A percentile compares a stretch with the other conserved stretches of the same genome.
Evolutionary conservation across 1,139 yeast genomes (phyloP).

Genomic region (Yamadazyma mexicana): DNA sequence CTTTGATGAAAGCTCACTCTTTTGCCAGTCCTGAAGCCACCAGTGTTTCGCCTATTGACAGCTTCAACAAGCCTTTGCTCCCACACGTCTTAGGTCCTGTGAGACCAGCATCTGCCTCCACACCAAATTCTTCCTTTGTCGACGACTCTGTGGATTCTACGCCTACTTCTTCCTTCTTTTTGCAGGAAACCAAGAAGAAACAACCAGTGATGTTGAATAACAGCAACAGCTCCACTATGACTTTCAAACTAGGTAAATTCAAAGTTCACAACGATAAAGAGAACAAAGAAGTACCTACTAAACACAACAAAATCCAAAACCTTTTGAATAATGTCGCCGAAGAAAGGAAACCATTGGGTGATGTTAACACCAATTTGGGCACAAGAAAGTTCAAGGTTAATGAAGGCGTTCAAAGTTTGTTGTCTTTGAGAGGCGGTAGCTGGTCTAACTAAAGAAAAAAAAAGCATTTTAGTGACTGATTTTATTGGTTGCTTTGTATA

Average conservation of each 20-base stretch:
- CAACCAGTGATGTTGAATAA: conserved; percentile 39
- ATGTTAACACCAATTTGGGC: conserved; percentile 19
- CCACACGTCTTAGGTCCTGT: conserved; percentile 9
- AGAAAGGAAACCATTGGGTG: conserved; percentile 27
- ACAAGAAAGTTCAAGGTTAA: conserved; percentile 19
- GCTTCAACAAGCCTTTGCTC: conserved; percentile 17
- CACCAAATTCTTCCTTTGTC: conserved; percentile 21
- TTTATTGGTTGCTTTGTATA: conserved; percentile 8
- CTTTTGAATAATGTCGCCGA: conserved; percentile 20
- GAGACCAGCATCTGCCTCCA: conserved; percentile 13
- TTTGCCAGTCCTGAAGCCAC: conserved; percentile 21
- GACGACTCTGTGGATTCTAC: conserved; percentile 21
- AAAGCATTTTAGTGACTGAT: no score
- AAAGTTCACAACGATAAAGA: conserved; percentile 16
- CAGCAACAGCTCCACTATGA: conserved; percentile 34
- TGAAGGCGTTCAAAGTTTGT: conserved; percentile 43
- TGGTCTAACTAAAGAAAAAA: conserved; percentile 20
- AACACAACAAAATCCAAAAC: conserved; percentile 17
- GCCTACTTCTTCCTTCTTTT: conserved; percentile 20
- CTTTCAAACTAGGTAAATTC: conserved; percentile 34
- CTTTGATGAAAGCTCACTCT: conserved; percentile 27
- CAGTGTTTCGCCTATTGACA: neutral
- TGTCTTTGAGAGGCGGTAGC: conserved; percentile 43
- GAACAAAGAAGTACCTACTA: conserved; percentile 4
- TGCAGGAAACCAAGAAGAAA: conserved; percentile 37